Evolutionary conservation across 2,329 filamentous ascomycete species (phyloP).

Genomic region (Pseudogymnoascus sp.): DNA sequence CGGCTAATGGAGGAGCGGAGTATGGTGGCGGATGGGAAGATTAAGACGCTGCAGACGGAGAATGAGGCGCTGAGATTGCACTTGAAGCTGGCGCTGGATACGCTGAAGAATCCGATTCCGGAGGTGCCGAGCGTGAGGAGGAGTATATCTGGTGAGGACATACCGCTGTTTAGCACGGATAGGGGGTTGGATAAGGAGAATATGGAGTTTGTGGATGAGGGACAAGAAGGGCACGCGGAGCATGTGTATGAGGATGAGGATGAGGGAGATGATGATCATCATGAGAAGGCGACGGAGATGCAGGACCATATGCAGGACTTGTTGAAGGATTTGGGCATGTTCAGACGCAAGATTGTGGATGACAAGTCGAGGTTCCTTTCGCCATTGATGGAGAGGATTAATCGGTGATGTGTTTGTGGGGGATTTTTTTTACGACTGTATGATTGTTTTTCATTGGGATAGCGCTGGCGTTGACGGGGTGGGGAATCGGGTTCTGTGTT

Average conservation of each 20-base stretch:
- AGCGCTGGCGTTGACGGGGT: background rate
- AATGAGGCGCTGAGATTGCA: conserved; percentile 86
- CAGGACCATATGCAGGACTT: conserved; percentile 82
- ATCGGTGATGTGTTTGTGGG: conserved; percentile 6
- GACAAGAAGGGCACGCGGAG: conserved; percentile 34
- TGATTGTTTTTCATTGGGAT: conserved; percentile 3
- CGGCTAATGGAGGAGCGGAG: conserved; percentile 92
- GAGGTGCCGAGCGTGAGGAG: conserved; percentile 38
- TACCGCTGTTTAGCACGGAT: conserved; percentile 19
- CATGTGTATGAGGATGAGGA: conserved; percentile 50
- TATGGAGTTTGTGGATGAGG: conserved; percentile 20
- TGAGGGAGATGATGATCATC: conserved; percentile 48
- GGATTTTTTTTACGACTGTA: background rate
- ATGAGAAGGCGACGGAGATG: conserved; percentile 56
- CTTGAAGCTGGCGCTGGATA: conserved; percentile 76
- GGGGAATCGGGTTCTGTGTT: background rate
- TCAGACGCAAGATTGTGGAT: conserved; percentile 79
- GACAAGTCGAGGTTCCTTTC: conserved; percentile 63
- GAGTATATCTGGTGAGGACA: conserved; percentile 27
- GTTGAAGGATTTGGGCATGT: conserved; percentile 71
- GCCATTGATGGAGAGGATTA: conserved; percentile 43
- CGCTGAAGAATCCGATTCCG: conserved; percentile 87
- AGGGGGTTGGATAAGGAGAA: conserved; percentile 29
- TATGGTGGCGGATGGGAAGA: conserved; percentile 88
- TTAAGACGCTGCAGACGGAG: conserved; percentile 79